These are phyloP conservation scores for Globisporangium spiculum DNA, from an alignment of 352 stramenopile genomes.

Conservation along the genomic window DNA sequence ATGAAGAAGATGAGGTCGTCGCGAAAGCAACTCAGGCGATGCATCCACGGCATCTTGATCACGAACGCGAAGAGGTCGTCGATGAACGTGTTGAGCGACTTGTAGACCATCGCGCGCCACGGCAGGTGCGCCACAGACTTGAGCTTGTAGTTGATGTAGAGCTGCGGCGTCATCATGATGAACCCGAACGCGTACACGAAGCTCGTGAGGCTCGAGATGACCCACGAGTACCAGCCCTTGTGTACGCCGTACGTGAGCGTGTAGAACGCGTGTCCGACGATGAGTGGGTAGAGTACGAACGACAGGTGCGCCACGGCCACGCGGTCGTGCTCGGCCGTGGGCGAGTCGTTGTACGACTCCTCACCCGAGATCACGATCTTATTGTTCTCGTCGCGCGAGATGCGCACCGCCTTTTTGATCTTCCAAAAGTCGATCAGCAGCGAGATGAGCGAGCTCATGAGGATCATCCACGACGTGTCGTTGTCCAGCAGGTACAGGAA, in stretches of 20 bases:
- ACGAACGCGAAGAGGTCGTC: constrained; percentile 98
- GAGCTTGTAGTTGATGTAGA: constrained; percentile 99
- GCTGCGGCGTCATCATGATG: constrained; percentile 98
- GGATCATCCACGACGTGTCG: constrained; percentile 96
- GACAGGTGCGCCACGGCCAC: constrained; percentile 82
- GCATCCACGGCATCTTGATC: constrained; percentile 98
- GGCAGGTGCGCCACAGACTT: constrained; percentile 96
- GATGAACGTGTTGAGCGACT: constrained; percentile 98
- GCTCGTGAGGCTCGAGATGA: constrained; percentile 94
- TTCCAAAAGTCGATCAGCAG: constrained; percentile 92
- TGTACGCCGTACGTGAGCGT: constrained; percentile 93
- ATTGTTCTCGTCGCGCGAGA: constrained; percentile 78
- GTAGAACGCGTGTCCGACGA: constrained; percentile 94
- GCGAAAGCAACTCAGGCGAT: constrained; percentile 96
- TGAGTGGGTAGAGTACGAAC: constrained; percentile 84
- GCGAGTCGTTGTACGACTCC: constrained; percentile 79
- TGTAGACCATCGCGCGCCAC: constrained; percentile 98
- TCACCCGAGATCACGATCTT: constrained; percentile 80
- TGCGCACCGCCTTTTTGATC: constrained; percentile 90
- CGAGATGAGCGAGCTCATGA: constrained; percentile 76
- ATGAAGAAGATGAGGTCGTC: constrained; percentile 99
- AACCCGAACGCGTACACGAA: constrained; percentile 99
- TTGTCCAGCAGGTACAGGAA: constrained; percentile 98
- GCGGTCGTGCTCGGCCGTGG: constrained; percentile 81
- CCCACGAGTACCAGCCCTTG: constrained; percentile 97